Evolutionary conservation across 2,329 filamentous ascomycete genomes (phyloP), one percentile per base, ranked within the genome.

Genomic region (Cercospora brassicicola): DNA sequence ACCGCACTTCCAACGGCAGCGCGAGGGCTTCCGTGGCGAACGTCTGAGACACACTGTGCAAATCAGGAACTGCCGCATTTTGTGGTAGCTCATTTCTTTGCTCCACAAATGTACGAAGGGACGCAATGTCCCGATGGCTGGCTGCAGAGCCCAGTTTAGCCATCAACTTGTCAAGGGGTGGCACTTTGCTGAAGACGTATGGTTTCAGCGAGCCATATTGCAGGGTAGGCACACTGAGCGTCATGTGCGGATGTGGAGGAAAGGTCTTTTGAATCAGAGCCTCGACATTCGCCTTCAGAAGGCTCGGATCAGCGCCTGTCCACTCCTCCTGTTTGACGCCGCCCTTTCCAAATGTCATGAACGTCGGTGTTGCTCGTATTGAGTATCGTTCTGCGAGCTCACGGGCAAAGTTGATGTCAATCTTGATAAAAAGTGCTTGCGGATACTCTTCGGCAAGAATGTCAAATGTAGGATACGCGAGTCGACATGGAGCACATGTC

Each of bases 401-500:
- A 2, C 71, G 73, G 3, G 90, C 89, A 11, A 85, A 82, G 15
- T 88, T 89, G 59, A 92, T 88, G 76, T 98, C 94, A 11, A 96
- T 88, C 76, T 96, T 95, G 81, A 97, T 89, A 59, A 97, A 86
- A 0, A 88, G 82, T 3, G 88, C 89, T 73, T 89, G 89, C 33
- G 86, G 81, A 30, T 89, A 84, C 76, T 96, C 90, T 28, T 86
- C 87, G 1, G 94, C 93, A 0, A 97, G 83, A 71, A 92, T 85
- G 69, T 96, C 91, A 75, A 92, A 98, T 0, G 90, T 80, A 0
- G 94, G 92, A 74, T 97, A 96, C 2, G 94, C 85, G 15, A 88
- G 81, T 78, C 91, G 94, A 85, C 94, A 97, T 0, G 94, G 93
- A 0, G 88, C 86, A 76, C 94, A 97, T 2, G 90, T 95, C 2